These are phyloP conservation scores for Peronospora farinosa DNA, from an alignment of 352 stramenopile species.

Conservation along the genomic window DNA sequence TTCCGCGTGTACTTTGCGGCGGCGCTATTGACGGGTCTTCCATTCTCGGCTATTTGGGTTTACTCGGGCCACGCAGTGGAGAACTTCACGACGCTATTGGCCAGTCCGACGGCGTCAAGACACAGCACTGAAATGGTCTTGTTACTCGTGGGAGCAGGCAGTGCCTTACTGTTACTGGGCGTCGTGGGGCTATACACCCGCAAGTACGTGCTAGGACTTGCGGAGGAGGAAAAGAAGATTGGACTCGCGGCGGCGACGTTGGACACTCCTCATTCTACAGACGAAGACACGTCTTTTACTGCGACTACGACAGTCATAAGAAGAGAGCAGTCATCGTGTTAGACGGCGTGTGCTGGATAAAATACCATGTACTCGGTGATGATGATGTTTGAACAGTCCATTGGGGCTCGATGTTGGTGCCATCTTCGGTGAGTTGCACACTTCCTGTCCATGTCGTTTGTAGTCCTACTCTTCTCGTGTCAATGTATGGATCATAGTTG, in stretches of 20 bases:
- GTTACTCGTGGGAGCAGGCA: constrained; percentile 46
- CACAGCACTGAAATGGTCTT: constrained; percentile 47
- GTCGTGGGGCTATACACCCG: constrained; percentile 65
- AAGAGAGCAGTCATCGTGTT: constrained; percentile 2
- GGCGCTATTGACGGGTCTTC: constrained; percentile 55
- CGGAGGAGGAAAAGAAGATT: constrained; percentile 37
- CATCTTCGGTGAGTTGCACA: constrained; percentile 19
- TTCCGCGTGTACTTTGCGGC: constrained; percentile 63
- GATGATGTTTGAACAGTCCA: constrained; percentile 1
- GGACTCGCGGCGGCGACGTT: background rate
- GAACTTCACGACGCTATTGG: constrained; percentile 47
- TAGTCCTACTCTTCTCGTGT: too few relatives aligned
- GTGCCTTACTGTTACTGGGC: constrained; percentile 49
- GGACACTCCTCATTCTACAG: background rate
- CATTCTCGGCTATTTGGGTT: constrained; percentile 73
- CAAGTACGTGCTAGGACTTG: constrained; percentile 56
- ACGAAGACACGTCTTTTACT: constrained; percentile 12
- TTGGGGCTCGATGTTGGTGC: constrained; percentile 9
- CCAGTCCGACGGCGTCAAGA: constrained; percentile 32
- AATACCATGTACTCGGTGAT: constrained; percentile 20
- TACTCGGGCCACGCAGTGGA: constrained; percentile 66
- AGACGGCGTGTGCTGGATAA: constrained; percentile 9
- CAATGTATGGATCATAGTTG: background rate
- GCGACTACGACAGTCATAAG: constrained; percentile 6
- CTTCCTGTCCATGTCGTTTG: too few relatives aligned